phyloP scores from a whole-genome alignment of 2,329 filamentous ascomycete genomes.

The Westerdykella aurantiaca region DNA sequence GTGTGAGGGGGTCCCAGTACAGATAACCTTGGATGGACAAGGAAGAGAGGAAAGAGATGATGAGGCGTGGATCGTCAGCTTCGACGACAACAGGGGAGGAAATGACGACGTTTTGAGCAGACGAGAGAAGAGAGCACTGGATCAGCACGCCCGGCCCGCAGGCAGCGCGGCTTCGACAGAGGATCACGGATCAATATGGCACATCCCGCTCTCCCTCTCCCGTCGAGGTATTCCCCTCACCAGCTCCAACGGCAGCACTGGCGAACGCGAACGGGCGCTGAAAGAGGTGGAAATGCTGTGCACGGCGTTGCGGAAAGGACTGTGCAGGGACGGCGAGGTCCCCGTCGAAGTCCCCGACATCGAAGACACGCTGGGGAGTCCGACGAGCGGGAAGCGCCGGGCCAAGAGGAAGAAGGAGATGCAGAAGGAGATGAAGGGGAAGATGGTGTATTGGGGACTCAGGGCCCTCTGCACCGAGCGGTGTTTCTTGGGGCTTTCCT shows the following conservation, averaged over 20 bases:
- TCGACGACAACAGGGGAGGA: neutral
- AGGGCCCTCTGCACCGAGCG: conserved; percentile 4
- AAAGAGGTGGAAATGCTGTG: neutral
- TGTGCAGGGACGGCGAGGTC: neutral
- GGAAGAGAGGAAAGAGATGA: no score
- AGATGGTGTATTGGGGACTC: neutral
- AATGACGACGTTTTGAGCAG: neutral
- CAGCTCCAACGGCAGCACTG: neutral
- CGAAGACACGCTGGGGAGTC: no score
- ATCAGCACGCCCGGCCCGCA: neutral
- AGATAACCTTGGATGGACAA: no score
- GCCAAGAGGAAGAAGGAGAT: neutral
- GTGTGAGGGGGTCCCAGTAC: neutral
- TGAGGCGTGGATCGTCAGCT: no score
- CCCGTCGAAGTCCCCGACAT: no score
- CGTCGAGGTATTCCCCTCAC: neutral
- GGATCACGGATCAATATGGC: no score
- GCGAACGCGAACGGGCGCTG: neutral
- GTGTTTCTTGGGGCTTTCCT: neutral
- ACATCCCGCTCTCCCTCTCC: no score
- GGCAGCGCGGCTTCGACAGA: no score
- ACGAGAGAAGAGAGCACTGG: neutral
- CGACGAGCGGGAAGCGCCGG: neutral
- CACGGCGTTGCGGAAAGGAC: neutral
- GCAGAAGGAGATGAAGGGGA: conserved; percentile 1